Percentiles rank a stretch among this genome's conserved stretches.
Conservation (phyloP, 257 asterid genomes). For the Nyctanthes arbortristis region DNA sequence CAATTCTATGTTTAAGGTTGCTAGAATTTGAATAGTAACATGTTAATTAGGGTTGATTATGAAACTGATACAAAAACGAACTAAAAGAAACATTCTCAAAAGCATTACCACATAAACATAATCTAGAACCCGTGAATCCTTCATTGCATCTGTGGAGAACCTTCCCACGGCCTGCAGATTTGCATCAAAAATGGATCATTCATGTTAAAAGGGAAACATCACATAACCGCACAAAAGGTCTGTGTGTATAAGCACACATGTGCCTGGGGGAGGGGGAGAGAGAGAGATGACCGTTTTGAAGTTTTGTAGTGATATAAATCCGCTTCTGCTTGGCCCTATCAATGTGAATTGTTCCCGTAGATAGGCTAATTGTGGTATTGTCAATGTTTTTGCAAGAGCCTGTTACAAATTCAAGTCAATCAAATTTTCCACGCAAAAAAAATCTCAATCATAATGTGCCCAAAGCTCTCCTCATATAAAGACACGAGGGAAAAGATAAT, state of each 20-base stretch:
- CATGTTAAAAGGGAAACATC: too few relatives aligned
- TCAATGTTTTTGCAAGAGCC: constrained; percentile 93
- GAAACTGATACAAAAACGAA: background rate
- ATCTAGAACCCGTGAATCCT: constrained; percentile 88
- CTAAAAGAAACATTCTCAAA: background rate
- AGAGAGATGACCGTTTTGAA: constrained; percentile 58
- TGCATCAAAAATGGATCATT: too few relatives aligned
- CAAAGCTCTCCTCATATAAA: too few relatives aligned
- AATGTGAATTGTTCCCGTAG: constrained; percentile 86
- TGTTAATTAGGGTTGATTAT: background rate
- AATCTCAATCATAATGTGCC: background rate
- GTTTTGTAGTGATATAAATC: constrained; percentile 68
- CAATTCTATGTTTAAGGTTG: background rate
- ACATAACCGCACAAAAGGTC: too few relatives aligned
- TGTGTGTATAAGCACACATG: too few relatives aligned
- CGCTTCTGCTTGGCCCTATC: constrained; percentile 83
- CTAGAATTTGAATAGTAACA: background rate
- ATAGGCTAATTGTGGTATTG: constrained; percentile 74
- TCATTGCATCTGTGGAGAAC: constrained; percentile 83
- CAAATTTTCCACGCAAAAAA: background rate
- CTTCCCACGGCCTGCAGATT: constrained; percentile 64
- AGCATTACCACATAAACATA: constrained; percentile 66
- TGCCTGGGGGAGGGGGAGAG: constrained; percentile 7
- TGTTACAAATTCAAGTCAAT: constrained; percentile 23
- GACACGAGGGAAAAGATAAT: too few relatives aligned